Evolutionary conservation across 768 basidiomycete genomes (phyloP).

Genomic region (Lactarius evosmus): DNA sequence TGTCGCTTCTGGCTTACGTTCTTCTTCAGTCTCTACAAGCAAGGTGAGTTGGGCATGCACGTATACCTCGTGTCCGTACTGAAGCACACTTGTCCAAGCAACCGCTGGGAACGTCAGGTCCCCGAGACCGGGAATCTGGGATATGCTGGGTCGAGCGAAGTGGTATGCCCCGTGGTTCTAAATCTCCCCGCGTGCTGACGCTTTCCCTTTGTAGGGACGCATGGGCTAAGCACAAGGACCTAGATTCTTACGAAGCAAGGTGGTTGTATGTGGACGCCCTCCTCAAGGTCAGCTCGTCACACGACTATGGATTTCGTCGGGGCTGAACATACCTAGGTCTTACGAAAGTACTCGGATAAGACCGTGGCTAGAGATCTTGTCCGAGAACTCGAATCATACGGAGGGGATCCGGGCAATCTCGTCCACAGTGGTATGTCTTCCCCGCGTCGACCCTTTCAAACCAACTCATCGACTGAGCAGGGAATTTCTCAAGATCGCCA

Average conservation of each 20-base stretch:
- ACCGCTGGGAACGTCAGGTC: slow-evolving; percentile 85
- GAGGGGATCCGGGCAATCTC: slow-evolving; percentile 62
- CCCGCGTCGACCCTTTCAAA: not conserved
- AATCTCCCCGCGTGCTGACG: slow-evolving; percentile 23
- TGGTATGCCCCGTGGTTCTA: slow-evolving; percentile 52
- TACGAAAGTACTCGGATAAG: slow-evolving; percentile 80
- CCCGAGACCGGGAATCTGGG: slow-evolving; percentile 80
- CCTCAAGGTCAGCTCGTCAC: slow-evolving; percentile 57
- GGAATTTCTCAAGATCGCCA: slow-evolving; percentile 46
- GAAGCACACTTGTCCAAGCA: slow-evolving; percentile 43
- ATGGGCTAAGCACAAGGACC: slow-evolving; percentile 90
- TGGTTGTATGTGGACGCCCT: slow-evolving; percentile 87
- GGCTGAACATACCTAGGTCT: slow-evolving; percentile 45
- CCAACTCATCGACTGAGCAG: slow-evolving; percentile 27
- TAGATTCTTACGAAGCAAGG: slow-evolving; percentile 77
- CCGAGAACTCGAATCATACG: slow-evolving; percentile 72
- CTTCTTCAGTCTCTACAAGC: slow-evolving; percentile 74
- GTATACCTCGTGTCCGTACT: not conserved
- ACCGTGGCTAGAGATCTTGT: slow-evolving; percentile 73
- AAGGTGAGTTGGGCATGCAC: slow-evolving; percentile 51
- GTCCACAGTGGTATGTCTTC: slow-evolving; percentile 57
- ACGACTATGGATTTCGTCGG: not conserved
- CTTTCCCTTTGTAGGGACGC: slow-evolving; percentile 63
- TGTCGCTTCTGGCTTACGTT: not conserved
- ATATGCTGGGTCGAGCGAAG: slow-evolving; percentile 90